Percentiles rank a stretch among this genome's conserved stretches.
These are phyloP conservation scores for Gracilaria vermiculophylla DNA, from an alignment of 23 red algal species.

Conservation along the genomic window DNA sequence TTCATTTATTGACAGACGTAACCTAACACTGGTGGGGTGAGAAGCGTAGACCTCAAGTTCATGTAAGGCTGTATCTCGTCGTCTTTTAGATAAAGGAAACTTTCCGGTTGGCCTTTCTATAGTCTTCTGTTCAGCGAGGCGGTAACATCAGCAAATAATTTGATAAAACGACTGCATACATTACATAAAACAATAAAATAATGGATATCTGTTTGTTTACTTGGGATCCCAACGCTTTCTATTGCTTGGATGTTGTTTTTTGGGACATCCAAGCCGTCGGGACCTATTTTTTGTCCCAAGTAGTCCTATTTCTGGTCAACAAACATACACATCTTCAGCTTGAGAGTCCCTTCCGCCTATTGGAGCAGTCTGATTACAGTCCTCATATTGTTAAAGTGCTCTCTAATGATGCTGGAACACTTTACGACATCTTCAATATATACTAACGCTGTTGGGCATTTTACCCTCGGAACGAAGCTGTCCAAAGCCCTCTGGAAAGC, in stretches of 20 bases:
- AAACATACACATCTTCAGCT: too few relatives aligned
- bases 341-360: too few relatives aligned
- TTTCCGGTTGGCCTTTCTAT: neutral
- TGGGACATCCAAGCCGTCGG: neutral
- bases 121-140: neutral
- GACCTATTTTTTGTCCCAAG: too few relatives aligned
- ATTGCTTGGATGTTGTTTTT: neutral
- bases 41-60: conserved; percentile 9
- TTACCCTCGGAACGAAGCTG: too few relatives aligned
- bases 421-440: too few relatives aligned
- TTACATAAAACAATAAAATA: neutral
- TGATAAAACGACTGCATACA: too few relatives aligned
- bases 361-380: too few relatives aligned
- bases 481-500: conserved; percentile 31
- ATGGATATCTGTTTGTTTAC: neutral
- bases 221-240: neutral
- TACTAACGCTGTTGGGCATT: too few relatives aligned
- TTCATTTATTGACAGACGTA: neutral
- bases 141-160: neutral
- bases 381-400: too few relatives aligned
- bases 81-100: neutral
- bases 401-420: too few relatives aligned
- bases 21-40: neutral
- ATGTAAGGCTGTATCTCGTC: conserved; percentile 1
- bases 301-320: too few relatives aligned